Conservation (phyloP, 805 yeast genomes). For the Kodamaea hsintzibuensis region DNA sequence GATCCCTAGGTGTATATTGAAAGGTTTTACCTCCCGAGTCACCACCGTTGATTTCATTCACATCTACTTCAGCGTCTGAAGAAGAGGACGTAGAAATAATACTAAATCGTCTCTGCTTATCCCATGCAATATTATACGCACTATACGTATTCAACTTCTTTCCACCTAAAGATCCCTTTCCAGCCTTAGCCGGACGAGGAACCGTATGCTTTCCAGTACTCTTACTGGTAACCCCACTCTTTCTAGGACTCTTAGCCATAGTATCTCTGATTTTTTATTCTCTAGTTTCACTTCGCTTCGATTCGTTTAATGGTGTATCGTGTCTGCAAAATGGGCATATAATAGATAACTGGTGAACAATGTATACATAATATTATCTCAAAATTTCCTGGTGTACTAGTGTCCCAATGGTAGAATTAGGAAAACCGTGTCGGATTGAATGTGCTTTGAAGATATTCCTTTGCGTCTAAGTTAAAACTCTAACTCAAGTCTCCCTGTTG, state of each 20-base stretch:
- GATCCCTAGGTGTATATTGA: background rate
- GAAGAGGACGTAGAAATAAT: conserved; percentile 33
- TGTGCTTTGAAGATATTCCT: background rate
- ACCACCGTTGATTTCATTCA: conserved; percentile 22
- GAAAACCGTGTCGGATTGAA: background rate
- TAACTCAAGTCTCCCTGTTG: background rate
- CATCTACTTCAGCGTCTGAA: background rate
- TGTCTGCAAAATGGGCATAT: conserved; percentile 7
- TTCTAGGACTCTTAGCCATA: conserved; percentile 39
- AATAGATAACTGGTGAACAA: conserved; percentile 1
- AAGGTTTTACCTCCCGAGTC: conserved; percentile 18
- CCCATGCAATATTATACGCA: background rate
- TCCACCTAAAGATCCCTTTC: conserved; percentile 24
- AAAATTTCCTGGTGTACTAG: background rate
- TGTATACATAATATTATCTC: background rate
- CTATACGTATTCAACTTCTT: conserved; percentile 31
- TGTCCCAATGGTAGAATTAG: background rate
- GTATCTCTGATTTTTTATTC: background rate
- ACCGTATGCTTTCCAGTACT: background rate
- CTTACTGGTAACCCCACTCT: conserved; percentile 11
- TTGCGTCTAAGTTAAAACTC: conserved; percentile 2
- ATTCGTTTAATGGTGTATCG: conserved; percentile 3
- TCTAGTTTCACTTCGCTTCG: background rate
- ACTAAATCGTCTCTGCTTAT: conserved; percentile 31
- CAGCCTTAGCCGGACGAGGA: conserved; percentile 7